A percentile compares a stretch with the other conserved stretches of the same genome.
These are phyloP conservation scores for Nemania abortiva DNA, from an alignment of 2,329 filamentous ascomycete species.

Conservation along the genomic window DNA sequence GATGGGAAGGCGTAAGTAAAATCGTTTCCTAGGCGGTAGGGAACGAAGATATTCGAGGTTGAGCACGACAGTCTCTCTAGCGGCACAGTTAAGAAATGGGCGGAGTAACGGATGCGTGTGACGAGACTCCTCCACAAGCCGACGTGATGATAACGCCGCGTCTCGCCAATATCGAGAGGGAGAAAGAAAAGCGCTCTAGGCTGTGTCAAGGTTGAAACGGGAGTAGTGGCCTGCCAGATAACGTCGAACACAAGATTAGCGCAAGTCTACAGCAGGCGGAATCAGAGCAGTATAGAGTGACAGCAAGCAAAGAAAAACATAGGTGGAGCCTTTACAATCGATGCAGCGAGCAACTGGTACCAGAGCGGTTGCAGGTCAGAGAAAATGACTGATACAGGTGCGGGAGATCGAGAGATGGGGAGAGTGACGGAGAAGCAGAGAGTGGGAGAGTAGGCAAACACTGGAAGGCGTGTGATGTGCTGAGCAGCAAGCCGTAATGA, in stretches of 20 bases:
- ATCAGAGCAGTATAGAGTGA: constrained; percentile 14
- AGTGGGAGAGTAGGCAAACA: constrained; percentile 28
- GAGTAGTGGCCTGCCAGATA: constrained; percentile 35
- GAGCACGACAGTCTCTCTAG: background rate
- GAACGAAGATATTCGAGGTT: background rate
- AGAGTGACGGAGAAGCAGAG: constrained; percentile 16
- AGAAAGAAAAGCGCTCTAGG: background rate
- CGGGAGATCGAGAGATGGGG: constrained; percentile 1
- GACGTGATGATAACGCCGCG: background rate
- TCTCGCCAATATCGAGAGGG: constrained; percentile 19
- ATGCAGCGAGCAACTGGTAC: constrained; percentile 18
- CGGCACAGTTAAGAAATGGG: background rate
- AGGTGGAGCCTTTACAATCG: constrained; percentile 32
- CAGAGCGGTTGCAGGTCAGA: constrained; percentile 6
- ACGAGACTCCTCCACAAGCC: constrained; percentile 3
- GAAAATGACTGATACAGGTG: constrained; percentile 8
- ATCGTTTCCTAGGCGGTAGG: background rate
- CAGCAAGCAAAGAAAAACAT: constrained; percentile 19
- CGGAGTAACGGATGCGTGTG: constrained; percentile 9
- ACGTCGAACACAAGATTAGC: constrained; percentile 43
- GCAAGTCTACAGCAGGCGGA: constrained; percentile 20
- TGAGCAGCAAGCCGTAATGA: constrained; percentile 33
- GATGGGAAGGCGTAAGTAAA: background rate
- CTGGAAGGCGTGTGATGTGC: constrained; percentile 22
- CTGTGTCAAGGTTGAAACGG: constrained; percentile 32